Base-by-base conservation (phyloP, 148 eudicot species). In the Vaccinium myrtillus region DNA sequence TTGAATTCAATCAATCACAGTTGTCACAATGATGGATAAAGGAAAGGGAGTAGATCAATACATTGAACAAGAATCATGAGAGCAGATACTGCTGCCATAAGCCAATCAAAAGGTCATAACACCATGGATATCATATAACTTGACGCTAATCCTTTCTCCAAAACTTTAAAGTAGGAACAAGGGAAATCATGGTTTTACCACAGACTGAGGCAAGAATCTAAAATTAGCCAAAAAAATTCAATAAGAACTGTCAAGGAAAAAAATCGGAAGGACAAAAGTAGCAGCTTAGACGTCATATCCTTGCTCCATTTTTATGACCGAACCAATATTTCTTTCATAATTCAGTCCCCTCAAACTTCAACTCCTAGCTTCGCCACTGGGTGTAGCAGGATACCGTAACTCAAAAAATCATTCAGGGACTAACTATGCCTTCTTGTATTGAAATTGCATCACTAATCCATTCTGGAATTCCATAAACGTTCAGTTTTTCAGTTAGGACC, bases 1-100 rank as follows among this genome's bases (percentile, higher is more conserved):
- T 25, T 46, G 77, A 43, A 25, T 58, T 84, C 63, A 71, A 27
- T 23, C 78, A 48, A 76, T 86, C 73, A 78, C 87, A 75, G 82
- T 63, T n/a, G 70, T 63, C 39, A 55, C 81, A 77, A 75, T 27
- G 76, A 30, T 21, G 30, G 27, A n/a, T 30, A 18, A 63, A 10
- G n/a, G 69, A 21, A 63, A 25, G n/a, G 69, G 25, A n/a, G 69
- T 63, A 63, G 69, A n/a, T 63, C 69, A 21, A 63, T 63, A 63
- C 69, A 63, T 8, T 21, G 12, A 63, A 63, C 69, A 63, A 63
- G 69, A 63, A 63, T n/a, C 27, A 61, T 1, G 69, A 63, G 67
- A 61, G 67, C 10, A 21, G 25, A 61, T 23, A 25, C 32, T 67
- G 74, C 36, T 67, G 39, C 16, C 73, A 67, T 67, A 67, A 67